Evolutionary conservation across 768 basidiomycete genomes (phyloP).

Genomic region (Asterophora lycoperdoides): DNA sequence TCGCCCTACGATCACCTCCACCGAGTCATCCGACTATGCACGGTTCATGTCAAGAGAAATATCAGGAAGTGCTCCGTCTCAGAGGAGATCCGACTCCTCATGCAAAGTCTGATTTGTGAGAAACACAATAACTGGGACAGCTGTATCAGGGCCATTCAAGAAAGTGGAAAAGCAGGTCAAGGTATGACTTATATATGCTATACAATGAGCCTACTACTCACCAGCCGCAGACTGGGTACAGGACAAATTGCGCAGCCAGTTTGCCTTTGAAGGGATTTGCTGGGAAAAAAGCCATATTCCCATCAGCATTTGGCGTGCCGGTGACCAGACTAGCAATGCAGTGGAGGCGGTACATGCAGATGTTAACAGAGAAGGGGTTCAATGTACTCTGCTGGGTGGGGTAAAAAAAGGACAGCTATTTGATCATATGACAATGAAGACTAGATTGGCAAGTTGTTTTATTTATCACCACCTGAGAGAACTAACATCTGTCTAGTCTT

Average conservation of each 20-base stretch:
- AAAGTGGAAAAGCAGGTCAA: conserved; percentile 17
- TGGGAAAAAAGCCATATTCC: background rate
- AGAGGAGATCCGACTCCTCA: background rate
- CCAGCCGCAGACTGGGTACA: background rate
- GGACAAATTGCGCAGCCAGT: background rate
- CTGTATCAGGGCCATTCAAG: conserved; percentile 11
- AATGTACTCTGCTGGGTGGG: background rate
- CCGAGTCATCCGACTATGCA: conserved; percentile 19
- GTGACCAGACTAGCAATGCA: background rate
- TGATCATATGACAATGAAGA: background rate
- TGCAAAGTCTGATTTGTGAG: conserved; percentile 16
- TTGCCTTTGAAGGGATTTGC: background rate
- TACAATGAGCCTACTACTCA: too few species aligned
- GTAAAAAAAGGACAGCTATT: background rate
- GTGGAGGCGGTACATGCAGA: conserved; percentile 1
- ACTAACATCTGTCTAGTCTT: background rate
- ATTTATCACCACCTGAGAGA: too few species aligned
- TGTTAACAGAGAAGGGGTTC: background rate
- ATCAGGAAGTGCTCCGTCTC: conserved; percentile 15
- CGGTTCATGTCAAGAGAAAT: conserved; percentile 19
- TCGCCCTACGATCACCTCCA: conserved; percentile 23
- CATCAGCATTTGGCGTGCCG: background rate
- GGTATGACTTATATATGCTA: background rate
- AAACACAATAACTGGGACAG: conserved; percentile 20
- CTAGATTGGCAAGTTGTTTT: too few species aligned